Percentiles rank a stretch among this genome's conserved stretches.
These are phyloP conservation scores for Blastocystis hominis DNA, from an alignment of 352 stramenopile species.

Conservation along the genomic window DNA sequence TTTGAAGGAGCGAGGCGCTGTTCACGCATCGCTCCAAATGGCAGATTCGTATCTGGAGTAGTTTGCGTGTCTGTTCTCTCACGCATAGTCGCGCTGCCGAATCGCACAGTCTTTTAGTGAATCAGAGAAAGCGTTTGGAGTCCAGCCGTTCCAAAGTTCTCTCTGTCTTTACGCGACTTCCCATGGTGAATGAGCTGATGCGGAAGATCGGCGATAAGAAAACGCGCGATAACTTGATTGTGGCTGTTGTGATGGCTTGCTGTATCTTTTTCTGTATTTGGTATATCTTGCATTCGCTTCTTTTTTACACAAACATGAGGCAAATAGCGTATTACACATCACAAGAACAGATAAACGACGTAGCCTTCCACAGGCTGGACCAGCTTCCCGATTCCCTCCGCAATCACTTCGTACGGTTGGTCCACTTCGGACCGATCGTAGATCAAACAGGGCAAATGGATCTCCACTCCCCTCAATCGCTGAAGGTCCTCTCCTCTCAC, in stretches of 20 bases:
- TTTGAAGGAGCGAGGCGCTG: slow-evolving; percentile 13
- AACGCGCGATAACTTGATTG: slow-evolving; percentile 49
- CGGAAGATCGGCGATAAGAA: neutral
- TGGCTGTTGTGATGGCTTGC: neutral
- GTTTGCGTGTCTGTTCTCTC: neutral
- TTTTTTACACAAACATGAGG: neutral
- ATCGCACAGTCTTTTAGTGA: neutral
- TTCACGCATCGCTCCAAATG: slow-evolving; percentile 15
- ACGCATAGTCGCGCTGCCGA: slow-evolving; percentile 1
- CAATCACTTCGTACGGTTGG: neutral
- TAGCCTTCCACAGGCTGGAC: neutral
- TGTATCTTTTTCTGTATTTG: slow-evolving; percentile 48
- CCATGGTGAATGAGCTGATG: neutral
- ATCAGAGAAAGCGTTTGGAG: slow-evolving; percentile 32
- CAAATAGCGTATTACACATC: neutral
- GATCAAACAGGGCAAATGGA: neutral
- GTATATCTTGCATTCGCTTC: slow-evolving; percentile 21
- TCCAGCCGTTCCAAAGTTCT: neutral
- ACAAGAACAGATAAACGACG: slow-evolving; percentile 13
- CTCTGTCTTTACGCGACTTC: slow-evolving; percentile 1
- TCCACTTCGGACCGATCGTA: slow-evolving; percentile 3
- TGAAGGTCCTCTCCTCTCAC: neutral
- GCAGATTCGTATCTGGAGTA: slow-evolving; percentile 42
- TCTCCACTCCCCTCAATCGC: neutral
- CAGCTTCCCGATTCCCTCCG: neutral